Evolutionary conservation across 345 rosid species (phyloP).

Genomic region (Erucastrum elatum): DNA sequence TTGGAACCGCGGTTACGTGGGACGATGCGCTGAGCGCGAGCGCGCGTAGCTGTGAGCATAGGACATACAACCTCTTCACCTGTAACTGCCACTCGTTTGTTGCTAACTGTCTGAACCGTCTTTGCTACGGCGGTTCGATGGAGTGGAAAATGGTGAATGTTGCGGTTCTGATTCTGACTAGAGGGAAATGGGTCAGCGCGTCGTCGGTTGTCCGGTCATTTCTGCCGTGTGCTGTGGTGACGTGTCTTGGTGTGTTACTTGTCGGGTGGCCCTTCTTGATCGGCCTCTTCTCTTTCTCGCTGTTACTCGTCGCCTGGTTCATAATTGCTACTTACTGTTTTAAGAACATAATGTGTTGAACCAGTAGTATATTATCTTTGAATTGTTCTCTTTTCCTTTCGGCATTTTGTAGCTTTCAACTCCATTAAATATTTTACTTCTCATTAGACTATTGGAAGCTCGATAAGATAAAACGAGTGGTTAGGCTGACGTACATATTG

Average conservation of each 20-base stretch:
- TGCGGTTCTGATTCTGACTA: slow-evolving; percentile 55
- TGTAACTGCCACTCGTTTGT: slow-evolving; percentile 91
- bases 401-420: neutral
- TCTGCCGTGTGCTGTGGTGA: slow-evolving; percentile 67
- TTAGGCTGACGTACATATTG: neutral
- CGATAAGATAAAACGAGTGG: neutral
- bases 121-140: slow-evolving; percentile 71
- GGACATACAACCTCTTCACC: slow-evolving; percentile 82
- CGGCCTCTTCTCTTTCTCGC: slow-evolving; percentile 62
- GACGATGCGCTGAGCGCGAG: slow-evolving; percentile 67
- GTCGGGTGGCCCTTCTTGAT: slow-evolving; percentile 87
- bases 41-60: slow-evolving; percentile 61
- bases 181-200: slow-evolving; percentile 67
- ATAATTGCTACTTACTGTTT: slow-evolving; percentile 62
- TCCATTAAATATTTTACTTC: neutral
- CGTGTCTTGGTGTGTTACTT: slow-evolving; percentile 50
- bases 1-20: slow-evolving; percentile 82
- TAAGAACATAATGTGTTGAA: slow-evolving; percentile 53
- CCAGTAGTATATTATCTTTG: neutral
- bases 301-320: slow-evolving; percentile 74
- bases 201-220: slow-evolving; percentile 69
- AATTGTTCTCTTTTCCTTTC: neutral
- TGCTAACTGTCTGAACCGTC: slow-evolving; percentile 75
- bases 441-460: neutral
- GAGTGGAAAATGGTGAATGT: slow-evolving; percentile 87